These are phyloP conservation scores for Pseudopithomyces chartarum DNA, from an alignment of 2,329 filamentous ascomycete species.

Conservation along the genomic window DNA sequence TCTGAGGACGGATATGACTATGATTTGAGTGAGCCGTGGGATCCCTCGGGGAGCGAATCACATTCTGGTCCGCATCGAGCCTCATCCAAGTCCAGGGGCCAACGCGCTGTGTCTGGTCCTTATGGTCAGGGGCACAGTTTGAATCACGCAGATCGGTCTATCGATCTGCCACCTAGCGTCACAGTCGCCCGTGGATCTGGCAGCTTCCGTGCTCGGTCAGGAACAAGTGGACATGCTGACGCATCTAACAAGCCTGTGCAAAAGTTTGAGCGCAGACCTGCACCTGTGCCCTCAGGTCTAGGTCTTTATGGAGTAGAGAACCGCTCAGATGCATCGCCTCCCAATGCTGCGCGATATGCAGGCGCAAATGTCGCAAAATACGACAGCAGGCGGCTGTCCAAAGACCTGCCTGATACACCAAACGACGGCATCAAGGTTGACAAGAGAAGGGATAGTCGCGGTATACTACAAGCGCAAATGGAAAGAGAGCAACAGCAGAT, in stretches of 20 bases:
- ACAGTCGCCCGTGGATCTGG: conserved; percentile 32
- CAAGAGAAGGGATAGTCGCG: conserved; percentile 37
- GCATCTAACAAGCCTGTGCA: conserved; percentile 18
- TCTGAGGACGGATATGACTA: conserved; percentile 34
- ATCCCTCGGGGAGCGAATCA: conserved; percentile 30
- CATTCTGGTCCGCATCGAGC: conserved; percentile 19
- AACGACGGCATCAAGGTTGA: conserved; percentile 23
- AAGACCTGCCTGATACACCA: conserved; percentile 24
- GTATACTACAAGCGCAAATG: conserved; percentile 41
- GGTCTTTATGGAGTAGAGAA: conserved; percentile 39
- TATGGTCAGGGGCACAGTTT: conserved; percentile 28
- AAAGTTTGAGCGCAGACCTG: conserved; percentile 29
- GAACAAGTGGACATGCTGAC: conserved; percentile 9
- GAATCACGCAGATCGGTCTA: conserved; percentile 21
- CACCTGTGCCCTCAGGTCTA: conserved; percentile 31
- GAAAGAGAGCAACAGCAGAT: conserved; percentile 47
- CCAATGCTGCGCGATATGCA: conserved; percentile 29
- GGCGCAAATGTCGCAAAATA: conserved; percentile 33
- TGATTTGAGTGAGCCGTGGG: conserved; percentile 43
- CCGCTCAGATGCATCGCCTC: conserved; percentile 20
- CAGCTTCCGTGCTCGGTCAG: conserved; percentile 39
- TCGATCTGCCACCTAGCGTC: conserved; percentile 28
- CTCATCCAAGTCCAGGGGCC: conserved; percentile 10
- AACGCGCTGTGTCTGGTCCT: conserved; percentile 15
- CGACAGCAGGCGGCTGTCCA: conserved; percentile 36